Percentiles rank a stretch among this genome's conserved stretches.
These are phyloP conservation scores for Elaeis guineensis DNA, from an alignment of 176 grass and related monocot genomes.

Conservation along the genomic window DNA sequence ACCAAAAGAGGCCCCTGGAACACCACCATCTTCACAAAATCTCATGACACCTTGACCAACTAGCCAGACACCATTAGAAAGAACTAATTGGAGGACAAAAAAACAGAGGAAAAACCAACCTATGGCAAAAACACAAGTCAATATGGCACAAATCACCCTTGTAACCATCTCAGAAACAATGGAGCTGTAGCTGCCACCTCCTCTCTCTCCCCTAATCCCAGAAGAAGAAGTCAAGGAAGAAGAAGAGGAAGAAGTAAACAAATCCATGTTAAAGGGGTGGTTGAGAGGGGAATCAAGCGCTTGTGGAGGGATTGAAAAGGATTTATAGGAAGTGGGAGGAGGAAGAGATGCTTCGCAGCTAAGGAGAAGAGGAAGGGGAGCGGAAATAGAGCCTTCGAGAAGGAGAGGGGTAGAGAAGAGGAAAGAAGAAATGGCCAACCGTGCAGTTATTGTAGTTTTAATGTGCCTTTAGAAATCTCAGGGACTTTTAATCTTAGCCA, in stretches of 20 bases:
- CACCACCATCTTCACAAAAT: background rate
- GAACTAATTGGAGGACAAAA: background rate
- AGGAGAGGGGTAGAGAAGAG: too few species aligned
- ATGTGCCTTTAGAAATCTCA: too few species aligned
- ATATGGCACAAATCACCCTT: constrained; percentile 26
- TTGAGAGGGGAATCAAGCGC: too few species aligned
- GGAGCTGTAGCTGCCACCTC: constrained; percentile 1
- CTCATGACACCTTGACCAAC: background rate
- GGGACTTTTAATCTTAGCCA: too few species aligned
- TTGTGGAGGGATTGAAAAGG: too few species aligned
- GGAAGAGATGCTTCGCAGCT: too few species aligned
- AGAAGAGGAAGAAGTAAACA: background rate
- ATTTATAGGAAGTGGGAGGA: too few species aligned
- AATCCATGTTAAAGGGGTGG: constrained; percentile 5
- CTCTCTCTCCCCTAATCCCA: background rate
- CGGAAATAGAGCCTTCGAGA: too few species aligned
- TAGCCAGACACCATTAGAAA: background rate
- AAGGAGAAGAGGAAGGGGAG: too few species aligned
- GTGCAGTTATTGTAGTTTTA: too few species aligned
- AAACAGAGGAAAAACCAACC: constrained; percentile 7
- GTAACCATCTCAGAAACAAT: constrained; percentile 18
- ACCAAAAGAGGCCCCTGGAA: too few species aligned
- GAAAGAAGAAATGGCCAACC: too few species aligned
- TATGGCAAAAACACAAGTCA: constrained; percentile 20
- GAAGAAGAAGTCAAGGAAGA: background rate